Base-by-base conservation (phyloP, 345 rosid genomes). In the Acer saccharum region DNA sequence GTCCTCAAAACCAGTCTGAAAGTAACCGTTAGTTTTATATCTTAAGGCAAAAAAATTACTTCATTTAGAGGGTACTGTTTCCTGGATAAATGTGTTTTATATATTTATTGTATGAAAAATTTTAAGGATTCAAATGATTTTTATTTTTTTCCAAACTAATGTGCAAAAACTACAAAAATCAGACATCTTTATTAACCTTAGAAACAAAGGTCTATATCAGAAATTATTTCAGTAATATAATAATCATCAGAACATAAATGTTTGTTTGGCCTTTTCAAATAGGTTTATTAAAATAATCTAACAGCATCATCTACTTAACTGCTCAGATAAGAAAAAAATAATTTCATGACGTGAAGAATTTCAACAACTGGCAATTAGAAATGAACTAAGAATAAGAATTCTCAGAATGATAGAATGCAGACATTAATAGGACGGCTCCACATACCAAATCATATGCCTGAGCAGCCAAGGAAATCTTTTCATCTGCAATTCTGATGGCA, bases 381-480 rank as follows among this genome's bases (percentile, higher is more conserved):
- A 10, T 32, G 20, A 27, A 35, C 41, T 35, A 48, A 27, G 64
- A 61, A 21, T 12, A 20, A 73, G 12, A 17, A 35, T 16, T 57
- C 20, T 32, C 10, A 57, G 41, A 17, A 7, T 41, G 35, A 67
- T 41, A 54, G 73, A 73, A 18, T 3, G 16, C 27, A 39, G 25
- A 48, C 63, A 66, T 61, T 41, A 27, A 4, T 18, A 62, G 70
- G 66, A 60, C 32, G 57, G 58, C 61, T 48, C 44, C 13, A 77
- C 80, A 50, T 88, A 94, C 99, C 92, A 96, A 83, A 88, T 94
- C 99, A 87, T 96, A 96, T 7, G 95, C 94, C 73, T 96, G 99
- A 76, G 84, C 81, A 84, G 98, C 97, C 86, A 94, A 82, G 1
- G 97, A 88, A 61, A 96, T 92, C 82, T 96, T 96, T 85, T 96